Base-by-base conservation (phyloP, 164 flowering plant species). In the Aristolochia fimbriata region DNA sequence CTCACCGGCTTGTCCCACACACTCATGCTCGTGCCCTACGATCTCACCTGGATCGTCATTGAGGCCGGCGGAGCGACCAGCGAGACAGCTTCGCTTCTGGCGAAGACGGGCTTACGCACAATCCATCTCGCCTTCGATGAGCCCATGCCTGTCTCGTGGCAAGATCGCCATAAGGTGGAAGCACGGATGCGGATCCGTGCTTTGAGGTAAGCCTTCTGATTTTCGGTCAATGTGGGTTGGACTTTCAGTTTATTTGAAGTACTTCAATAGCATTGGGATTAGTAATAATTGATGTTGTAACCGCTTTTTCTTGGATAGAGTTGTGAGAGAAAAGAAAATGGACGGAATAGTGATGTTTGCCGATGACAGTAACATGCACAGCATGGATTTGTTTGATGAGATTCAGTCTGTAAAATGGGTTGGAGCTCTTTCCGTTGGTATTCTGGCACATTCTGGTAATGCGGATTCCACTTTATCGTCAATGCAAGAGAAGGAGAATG, bases 331-430 rank as follows among this genome's bases (percentile, higher is more conserved):
- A 22, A 52, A 75, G 82, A 87, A 71, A 61, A 59, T 89, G 68
- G 98, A 89, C 73, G 98, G 98, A 19, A 80, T 92, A 61, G 91
- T 93, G 78, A 72, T 90, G 81, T 93, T 93, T 76, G 94, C 78
- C 0, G 99, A 93, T 73, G 99, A 93, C 62, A 93, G 97, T 71
- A 93, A 93, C 65, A 80, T 90, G 90, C 96, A 90, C 59, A 80
- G 85, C 68, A 68, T 85, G 92, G 97, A 93, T 64, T 76, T 93
- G 21, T 93, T 93, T 70, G 97, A 93, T 71, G 99, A 90, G 87
- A 79, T 88, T 46, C 95, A 92, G 47, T 80, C 74, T 45, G 87
- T 88, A 68, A 81, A 83, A 66, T 84, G 94, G 91, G 64, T 93
- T 27, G 97, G 98, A 19, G 96, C 96, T 59, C 65, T 93, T 68